A percentile compares a stretch with the other conserved stretches of the same genome.
These are phyloP conservation scores for Rutstroemia sp. DNA, from an alignment of 2,329 filamentous ascomycete genomes.

Conservation along the genomic window DNA sequence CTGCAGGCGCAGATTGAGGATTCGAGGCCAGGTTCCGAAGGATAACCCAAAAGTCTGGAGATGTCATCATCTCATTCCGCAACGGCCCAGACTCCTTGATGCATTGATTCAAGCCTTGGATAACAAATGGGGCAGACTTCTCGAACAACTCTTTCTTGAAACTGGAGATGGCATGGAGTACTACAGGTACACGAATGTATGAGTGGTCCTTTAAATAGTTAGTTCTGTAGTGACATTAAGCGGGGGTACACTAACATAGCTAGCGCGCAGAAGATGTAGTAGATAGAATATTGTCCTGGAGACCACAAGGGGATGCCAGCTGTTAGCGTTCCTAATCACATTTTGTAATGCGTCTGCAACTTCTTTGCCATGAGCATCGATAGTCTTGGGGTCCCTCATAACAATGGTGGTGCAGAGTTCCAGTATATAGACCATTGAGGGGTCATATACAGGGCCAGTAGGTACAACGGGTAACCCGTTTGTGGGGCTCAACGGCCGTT, in stretches of 20 bases:
- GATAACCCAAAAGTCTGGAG: constrained; percentile 94
- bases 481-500: constrained; percentile 47
- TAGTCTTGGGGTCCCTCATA: constrained; percentile 65
- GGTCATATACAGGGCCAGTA: constrained; percentile 67
- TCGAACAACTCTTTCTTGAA: constrained; percentile 72
- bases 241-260: constrained; percentile 58
- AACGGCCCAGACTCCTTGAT: constrained; percentile 71
- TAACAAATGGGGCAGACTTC: constrained; percentile 65
- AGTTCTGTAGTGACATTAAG: constrained; percentile 14
- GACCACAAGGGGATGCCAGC: constrained; percentile 75
- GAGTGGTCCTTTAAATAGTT: constrained; percentile 60
- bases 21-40: constrained; percentile 66
- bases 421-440: constrained; percentile 79
- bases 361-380: constrained; percentile 66
- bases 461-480: constrained; percentile 50
- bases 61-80: constrained; percentile 88
- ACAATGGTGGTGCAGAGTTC: constrained; percentile 82
- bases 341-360: constrained; percentile 76
- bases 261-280: constrained; percentile 70
- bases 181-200: constrained; percentile 83
- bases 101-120: constrained; percentile 73
- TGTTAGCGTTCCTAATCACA: constrained; percentile 70
- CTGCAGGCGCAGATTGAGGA: constrained; percentile 63
- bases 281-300: constrained; percentile 84
- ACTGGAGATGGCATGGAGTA: constrained; percentile 85